Evolutionary conservation across 2,329 filamentous ascomycete species (phyloP).

Genomic region (Ophiostoma ulmi): DNA sequence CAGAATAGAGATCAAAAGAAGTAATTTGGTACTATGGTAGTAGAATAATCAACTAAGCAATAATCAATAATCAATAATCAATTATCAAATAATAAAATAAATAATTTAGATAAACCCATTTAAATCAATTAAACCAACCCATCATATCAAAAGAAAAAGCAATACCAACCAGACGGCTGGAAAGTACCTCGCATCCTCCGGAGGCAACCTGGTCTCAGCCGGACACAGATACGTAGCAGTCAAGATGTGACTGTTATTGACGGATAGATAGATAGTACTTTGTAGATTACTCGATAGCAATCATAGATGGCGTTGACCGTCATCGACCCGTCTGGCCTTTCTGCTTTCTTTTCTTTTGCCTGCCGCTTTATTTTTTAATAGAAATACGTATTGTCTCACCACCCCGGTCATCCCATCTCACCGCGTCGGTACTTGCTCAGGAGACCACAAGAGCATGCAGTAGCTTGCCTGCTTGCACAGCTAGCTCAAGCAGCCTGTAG

Average conservation of each 20-base stretch:
- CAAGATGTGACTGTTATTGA: neutral
- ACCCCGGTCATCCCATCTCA: neutral
- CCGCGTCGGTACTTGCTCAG: slow-evolving; percentile 1
- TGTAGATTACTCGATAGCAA: no score
- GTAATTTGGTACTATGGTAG: neutral
- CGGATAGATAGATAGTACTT: neutral
- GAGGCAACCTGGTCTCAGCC: slow-evolving; percentile 14
- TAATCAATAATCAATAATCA: neutral
- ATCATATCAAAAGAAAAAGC: neutral
- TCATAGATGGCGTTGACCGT: no score
- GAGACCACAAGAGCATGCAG: slow-evolving; percentile 21
- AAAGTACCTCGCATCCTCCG: neutral
- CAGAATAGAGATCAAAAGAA: neutral
- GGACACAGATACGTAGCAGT: neutral
- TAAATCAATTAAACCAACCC: neutral
- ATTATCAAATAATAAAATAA: neutral
- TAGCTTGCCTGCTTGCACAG: neutral
- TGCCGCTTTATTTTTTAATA: neutral
- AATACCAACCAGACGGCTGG: neutral
- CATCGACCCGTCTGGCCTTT: neutral
- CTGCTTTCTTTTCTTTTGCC: neutral
- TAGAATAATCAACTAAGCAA: neutral
- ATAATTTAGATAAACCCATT: neutral
- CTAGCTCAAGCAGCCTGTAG: neutral
- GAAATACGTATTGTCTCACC: neutral